Percentiles rank a stretch among this genome's conserved stretches.
These are phyloP conservation scores for Ascochyta koolunga DNA, from an alignment of 2,329 filamentous ascomycete genomes.

Conservation along the genomic window DNA sequence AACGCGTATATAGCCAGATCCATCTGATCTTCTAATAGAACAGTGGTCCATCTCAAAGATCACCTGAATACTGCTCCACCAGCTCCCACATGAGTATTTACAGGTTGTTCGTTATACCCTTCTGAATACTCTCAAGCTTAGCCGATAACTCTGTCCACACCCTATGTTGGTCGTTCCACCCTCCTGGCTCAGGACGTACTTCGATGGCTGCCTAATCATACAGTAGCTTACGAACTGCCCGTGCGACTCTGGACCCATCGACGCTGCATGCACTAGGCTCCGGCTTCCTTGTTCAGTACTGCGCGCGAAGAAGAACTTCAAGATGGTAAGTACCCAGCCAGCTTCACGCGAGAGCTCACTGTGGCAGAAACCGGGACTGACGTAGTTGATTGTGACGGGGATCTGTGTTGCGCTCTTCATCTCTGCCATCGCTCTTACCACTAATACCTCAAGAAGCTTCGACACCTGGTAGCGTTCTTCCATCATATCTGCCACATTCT, in stretches of 20 bases:
- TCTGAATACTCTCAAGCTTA: conserved; percentile 48
- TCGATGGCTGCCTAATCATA: conserved; percentile 32
- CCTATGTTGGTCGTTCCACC: conserved; percentile 41
- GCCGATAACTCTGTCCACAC: conserved; percentile 50
- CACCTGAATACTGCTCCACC: no score
- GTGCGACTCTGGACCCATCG: conserved; percentile 45
- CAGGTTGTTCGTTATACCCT: conserved; percentile 30
- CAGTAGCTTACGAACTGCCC: conserved; percentile 51
- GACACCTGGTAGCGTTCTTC: conserved; percentile 19
- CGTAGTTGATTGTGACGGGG: conserved; percentile 34
- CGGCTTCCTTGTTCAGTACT: conserved; percentile 45
- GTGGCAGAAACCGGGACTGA: conserved; percentile 34
- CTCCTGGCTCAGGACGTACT: conserved; percentile 48
- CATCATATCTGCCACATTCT: conserved; percentile 1
- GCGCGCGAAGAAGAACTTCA: conserved; percentile 28
- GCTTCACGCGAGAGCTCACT: conserved; percentile 41
- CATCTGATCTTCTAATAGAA: no score
- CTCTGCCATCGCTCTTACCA: conserved; percentile 25
- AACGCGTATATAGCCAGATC: no score
- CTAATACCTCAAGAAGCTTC: conserved; percentile 35
- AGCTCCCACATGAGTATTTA: neutral
- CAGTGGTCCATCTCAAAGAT: no score
- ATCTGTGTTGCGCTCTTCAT: conserved; percentile 9
- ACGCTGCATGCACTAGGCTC: conserved; percentile 47
- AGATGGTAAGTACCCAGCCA: conserved; percentile 15